phyloP scores from a whole-genome alignment of 768 basidiomycete genomes.

The Phanerodontia chrysosporium region DNA sequence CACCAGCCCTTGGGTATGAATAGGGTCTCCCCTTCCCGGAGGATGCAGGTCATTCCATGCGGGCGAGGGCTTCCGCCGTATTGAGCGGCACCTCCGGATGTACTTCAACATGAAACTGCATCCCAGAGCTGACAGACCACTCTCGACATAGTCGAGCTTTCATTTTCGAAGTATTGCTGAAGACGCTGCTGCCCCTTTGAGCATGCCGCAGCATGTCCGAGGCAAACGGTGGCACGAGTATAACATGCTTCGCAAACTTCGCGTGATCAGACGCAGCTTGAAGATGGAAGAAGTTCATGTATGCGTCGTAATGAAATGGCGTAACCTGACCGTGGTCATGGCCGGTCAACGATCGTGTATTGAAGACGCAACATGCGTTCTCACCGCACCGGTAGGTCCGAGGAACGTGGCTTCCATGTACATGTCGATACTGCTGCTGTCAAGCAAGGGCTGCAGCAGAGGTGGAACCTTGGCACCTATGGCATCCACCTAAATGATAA shows the following conservation, averaged over 20 bases:
- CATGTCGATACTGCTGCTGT: conserved; percentile 13
- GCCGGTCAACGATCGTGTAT: background rate
- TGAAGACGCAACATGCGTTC: background rate
- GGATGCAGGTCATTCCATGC: conserved; percentile 16
- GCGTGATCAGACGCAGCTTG: conserved; percentile 16
- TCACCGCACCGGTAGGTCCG: conserved; percentile 18
- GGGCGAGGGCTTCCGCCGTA: conserved; percentile 9
- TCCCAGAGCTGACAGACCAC: background rate
- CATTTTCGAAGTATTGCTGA: conserved; percentile 13
- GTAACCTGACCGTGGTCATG: conserved; percentile 14
- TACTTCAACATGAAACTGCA: background rate
- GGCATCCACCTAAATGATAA: conserved; percentile 3
- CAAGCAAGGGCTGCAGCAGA: conserved; percentile 14
- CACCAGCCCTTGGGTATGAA: conserved; percentile 24
- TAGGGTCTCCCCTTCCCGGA: conserved; percentile 22
- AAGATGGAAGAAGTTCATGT: conserved; percentile 21
- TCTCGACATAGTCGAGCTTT: conserved; percentile 9
- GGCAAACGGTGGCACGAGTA: conserved; percentile 17
- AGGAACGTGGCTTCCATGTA: conserved; percentile 22
- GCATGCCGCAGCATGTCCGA: conserved; percentile 8
- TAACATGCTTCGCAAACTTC: conserved; percentile 19
- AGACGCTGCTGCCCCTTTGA: conserved; percentile 4
- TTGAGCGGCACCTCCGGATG: background rate
- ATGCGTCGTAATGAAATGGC: conserved; percentile 23
- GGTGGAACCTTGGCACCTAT: conserved; percentile 7